Evolutionary conservation across 108 stramenopile genomes (phyloP), one percentile per base, ranked within the genome.

Genomic region (Epithemia pelagica): DNA sequence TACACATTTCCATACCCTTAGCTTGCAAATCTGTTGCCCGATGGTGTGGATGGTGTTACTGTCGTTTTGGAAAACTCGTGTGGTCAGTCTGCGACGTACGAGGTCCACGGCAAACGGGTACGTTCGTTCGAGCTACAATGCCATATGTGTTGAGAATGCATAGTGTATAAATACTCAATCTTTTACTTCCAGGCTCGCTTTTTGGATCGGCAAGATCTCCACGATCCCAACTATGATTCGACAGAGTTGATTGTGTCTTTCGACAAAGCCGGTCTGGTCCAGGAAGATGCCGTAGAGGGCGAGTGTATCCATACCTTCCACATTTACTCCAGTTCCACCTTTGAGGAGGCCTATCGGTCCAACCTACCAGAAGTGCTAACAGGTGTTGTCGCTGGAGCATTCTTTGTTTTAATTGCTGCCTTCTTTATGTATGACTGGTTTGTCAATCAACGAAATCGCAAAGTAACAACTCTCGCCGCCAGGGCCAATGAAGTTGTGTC

Each of bases 311-410:
- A 71, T 58, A 59, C 37, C 1, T 28, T 88, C 19, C 25, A 23
- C 21, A 82, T 88, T 22, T 88, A 85, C 62, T 84, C 87, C 46
- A 76, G 78, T 21, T 54, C 75, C 32, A 62, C 61, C 8, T 80
- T 88, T 55, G 73, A 79, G 28, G 62, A 70, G 30, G 55, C 73
- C 30, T 85, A 79, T 59, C 52, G 70, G 23, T 79, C 80, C 19
- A 56, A 75, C 18, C 59, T 54, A 24, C 77, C 87, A 18, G 73
- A 32, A 0, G 63, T 83, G 1, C 73, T 77, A 23, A 72, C 80
- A 0, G 30, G 55, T 26, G 72, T 73, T 0, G 73, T 76, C 7
- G 64, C 52, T 15, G 64, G 52, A 5, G 22, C 28, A 5, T 75
- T 75, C 52, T 22, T 69, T 1, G 25, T 70, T 33, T 58, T 69